These are phyloP conservation scores for Colletotrichum sp. DNA, from an alignment of 2,329 filamentous ascomycete species.

Conservation along the genomic window DNA sequence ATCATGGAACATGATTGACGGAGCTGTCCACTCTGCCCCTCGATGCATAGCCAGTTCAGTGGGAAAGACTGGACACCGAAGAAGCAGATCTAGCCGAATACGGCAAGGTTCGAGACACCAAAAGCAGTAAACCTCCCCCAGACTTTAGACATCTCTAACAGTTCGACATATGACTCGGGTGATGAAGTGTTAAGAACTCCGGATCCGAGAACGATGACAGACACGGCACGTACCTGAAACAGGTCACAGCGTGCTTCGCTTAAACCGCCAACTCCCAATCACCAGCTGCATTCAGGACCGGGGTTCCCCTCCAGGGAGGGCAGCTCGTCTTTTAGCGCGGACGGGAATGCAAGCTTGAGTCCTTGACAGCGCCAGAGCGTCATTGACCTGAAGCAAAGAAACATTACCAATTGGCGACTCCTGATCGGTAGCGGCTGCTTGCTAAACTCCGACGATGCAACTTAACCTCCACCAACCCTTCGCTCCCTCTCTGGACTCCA, in stretches of 20 bases:
- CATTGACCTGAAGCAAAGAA: not conserved
- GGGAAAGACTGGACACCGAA: not conserved
- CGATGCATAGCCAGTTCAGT: not conserved
- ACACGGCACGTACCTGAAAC: conserved; percentile 20
- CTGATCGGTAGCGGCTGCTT: not conserved
- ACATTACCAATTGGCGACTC: not conserved
- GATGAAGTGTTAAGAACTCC: not conserved
- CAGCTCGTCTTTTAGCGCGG: not conserved
- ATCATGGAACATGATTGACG: not conserved
- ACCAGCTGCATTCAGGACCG: not conserved
- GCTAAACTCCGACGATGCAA: not conserved
- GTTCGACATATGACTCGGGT: not conserved
- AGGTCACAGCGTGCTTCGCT: conserved; percentile 11
- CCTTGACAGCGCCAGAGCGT: not conserved
- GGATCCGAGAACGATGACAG: not conserved
- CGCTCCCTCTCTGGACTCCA: not conserved
- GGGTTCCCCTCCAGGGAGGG: not conserved
- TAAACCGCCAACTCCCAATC: not conserved
- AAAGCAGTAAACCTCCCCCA: not conserved
- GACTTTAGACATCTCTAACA: not conserved
- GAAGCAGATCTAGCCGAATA: not conserved
- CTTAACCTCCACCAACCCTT: not conserved
- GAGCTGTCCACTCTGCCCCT: not conserved
- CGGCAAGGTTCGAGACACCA: not conserved
- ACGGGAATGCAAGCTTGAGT: not conserved